Conservation (phyloP, 805 yeast species). For the Starmerella potacharoeniae region DNA sequence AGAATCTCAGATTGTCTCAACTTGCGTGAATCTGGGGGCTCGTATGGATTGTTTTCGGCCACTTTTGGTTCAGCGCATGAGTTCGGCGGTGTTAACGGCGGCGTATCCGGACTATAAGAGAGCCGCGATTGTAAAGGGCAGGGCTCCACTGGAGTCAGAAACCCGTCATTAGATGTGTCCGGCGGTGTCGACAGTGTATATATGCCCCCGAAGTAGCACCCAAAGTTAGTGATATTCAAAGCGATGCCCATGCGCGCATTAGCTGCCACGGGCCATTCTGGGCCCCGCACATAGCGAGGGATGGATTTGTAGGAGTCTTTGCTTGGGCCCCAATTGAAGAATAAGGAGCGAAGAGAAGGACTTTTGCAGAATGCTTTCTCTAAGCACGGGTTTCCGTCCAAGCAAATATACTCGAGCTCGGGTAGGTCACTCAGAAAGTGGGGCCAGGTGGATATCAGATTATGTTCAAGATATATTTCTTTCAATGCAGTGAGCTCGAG, state of each 20-base stretch:
- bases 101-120: background rate
- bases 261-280: constrained; percentile 15
- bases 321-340: constrained; percentile 3
- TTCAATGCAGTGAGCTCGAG: background rate
- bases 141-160: constrained; percentile 13
- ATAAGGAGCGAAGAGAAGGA: constrained; percentile 13
- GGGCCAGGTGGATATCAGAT: constrained; percentile 18
- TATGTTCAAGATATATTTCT: constrained; percentile 12
- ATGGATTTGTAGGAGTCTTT: background rate
- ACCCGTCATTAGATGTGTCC: constrained; percentile 9
- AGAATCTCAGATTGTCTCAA: background rate
- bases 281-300: constrained; percentile 13
- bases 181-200: constrained; percentile 8
- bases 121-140: constrained; percentile 5
- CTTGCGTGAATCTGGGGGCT: background rate
- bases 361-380: constrained; percentile 15
- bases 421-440: constrained; percentile 9
- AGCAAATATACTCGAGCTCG: background rate
- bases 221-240: constrained; percentile 1
- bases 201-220: constrained; percentile 17
- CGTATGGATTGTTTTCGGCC: background rate
- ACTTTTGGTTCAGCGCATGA: background rate
- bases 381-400: constrained; percentile 18
- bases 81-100: background rate
- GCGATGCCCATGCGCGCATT: constrained; percentile 4